Base-by-base conservation (phyloP, 441 rosid genomes). In the Gossypium gossypioides region DNA sequence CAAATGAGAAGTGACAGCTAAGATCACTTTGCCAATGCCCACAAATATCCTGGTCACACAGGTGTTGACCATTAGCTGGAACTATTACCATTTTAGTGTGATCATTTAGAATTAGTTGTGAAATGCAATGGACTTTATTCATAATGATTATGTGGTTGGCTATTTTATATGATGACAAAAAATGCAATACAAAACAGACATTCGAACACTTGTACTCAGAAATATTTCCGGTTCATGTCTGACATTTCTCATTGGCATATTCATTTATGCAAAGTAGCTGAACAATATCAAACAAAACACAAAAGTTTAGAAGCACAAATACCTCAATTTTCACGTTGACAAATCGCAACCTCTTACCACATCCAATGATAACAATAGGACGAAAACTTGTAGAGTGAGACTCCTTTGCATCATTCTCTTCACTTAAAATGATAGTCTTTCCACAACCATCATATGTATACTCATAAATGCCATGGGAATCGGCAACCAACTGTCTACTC, bases 391-490 rank as follows among this genome's bases (percentile, higher is more conserved):
- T 77, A 56, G 81, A 68, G 75, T 79, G 84, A 13, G 69, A 67
- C 75, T 86, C 89, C 81, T 87, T 91, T 58, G 57, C 77, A 51
- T 81, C 81, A 72, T 76, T 80, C 78, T 87, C 94, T 42, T 77
- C 89, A 79, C 85, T 88, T 76, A 96, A 86, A 74, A 78, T 77
- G 59, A 96, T 80, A 46, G 81, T 82, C 81, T 85, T 91, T 54
- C 99, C 99, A 79, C 96, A 87, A 68, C 99, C 99, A 77, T 96
- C 95, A 82, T 96, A 96, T 48, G 74, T 86, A 75, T 88, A 96
- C 34, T 93, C 97, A 82, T 90, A 89, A 84, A 96, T 81, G 74
- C 89, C 91, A 58, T 85, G 80, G 16, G 85, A 82, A 89, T 96
- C 99, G 55, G 88, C 99, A 13, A 92, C 86, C 77, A 96, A 79